These are phyloP conservation scores for Chalciporus piperatoides DNA, from an alignment of 1,284 basidiomycete genomes.

Conservation along the genomic window DNA sequence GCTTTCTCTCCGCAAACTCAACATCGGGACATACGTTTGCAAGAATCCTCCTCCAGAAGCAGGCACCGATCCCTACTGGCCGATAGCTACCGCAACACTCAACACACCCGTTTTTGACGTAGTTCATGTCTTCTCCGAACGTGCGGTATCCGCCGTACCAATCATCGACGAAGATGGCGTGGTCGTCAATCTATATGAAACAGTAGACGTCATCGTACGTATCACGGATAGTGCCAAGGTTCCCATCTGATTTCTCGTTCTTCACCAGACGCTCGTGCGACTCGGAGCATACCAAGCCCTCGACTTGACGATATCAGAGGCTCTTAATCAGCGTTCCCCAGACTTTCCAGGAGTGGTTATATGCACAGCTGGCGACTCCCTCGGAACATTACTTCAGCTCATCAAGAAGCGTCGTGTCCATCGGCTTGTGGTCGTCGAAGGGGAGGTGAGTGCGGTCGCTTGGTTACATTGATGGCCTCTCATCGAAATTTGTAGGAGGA, in stretches of 20 bases:
- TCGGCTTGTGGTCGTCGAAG: slow-evolving; percentile 88
- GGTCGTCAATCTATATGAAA: slow-evolving; percentile 97
- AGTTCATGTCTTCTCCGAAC: slow-evolving; percentile 97
- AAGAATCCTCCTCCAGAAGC: slow-evolving; percentile 40
- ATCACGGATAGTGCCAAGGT: background rate
- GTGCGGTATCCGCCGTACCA: slow-evolving; percentile 94
- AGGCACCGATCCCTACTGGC: slow-evolving; percentile 72
- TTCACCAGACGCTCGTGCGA: slow-evolving; percentile 81
- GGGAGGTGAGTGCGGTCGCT: slow-evolving; percentile 51
- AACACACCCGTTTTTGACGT: slow-evolving; percentile 96
- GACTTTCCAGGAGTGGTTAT: slow-evolving; percentile 98
- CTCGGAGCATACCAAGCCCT: slow-evolving; percentile 92
- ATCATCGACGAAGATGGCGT: slow-evolving; percentile 92
- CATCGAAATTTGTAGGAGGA: slow-evolving; percentile 52
- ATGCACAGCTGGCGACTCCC: slow-evolving; percentile 89
- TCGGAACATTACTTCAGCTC: slow-evolving; percentile 89
- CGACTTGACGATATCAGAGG: slow-evolving; percentile 93
- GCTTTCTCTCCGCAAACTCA: slow-evolving; percentile 78
- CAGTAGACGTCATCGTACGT: slow-evolving; percentile 97
- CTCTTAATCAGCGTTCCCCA: slow-evolving; percentile 83
- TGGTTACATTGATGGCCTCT: slow-evolving; percentile 3
- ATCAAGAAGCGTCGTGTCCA: slow-evolving; percentile 94
- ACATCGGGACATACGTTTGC: slow-evolving; percentile 91
- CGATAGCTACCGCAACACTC: slow-evolving; percentile 90
- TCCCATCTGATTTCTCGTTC: slow-evolving; percentile 10